phyloP scores from a whole-genome alignment of 805 yeast genomes.

The Barnettozyma pratensis region DNA sequence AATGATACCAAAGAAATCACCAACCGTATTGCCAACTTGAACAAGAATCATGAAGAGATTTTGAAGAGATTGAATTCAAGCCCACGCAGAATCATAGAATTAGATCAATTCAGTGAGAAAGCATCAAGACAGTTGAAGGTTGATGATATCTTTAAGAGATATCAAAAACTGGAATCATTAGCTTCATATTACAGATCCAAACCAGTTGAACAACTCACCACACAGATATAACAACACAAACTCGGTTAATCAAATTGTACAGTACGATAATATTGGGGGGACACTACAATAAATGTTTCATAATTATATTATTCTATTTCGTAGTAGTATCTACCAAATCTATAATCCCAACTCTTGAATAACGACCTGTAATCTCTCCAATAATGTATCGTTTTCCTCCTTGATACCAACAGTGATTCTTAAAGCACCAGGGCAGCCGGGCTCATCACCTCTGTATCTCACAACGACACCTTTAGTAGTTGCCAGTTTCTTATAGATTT shows the following conservation, averaged over 20 bases:
- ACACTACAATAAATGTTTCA: too few species aligned
- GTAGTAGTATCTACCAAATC: not conserved
- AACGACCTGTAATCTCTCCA: slow-evolving; percentile 42
- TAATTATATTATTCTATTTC: too few species aligned
- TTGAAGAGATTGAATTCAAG: slow-evolving; percentile 8
- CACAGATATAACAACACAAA: too few species aligned
- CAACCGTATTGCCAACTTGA: slow-evolving; percentile 17
- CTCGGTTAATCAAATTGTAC: too few species aligned
- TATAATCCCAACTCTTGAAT: slow-evolving; percentile 18
- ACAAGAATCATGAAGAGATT: slow-evolving; percentile 17
- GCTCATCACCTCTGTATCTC: slow-evolving; percentile 86
- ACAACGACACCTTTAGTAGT: slow-evolving; percentile 72
- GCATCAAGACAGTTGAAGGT: slow-evolving; percentile 15
- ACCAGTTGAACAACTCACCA: slow-evolving; percentile 10
- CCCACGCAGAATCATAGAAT: not conserved
- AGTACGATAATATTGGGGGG: too few species aligned
- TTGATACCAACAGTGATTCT: slow-evolving; percentile 84
- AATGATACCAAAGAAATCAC: slow-evolving; percentile 17
- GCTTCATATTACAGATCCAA: slow-evolving; percentile 5
- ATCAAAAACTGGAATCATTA: slow-evolving; percentile 6
- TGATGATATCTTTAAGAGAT: slow-evolving; percentile 9
- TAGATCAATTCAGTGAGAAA: slow-evolving; percentile 6
- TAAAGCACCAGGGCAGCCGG: slow-evolving; percentile 83
- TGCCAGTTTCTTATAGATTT: slow-evolving; percentile 68
- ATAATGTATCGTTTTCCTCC: slow-evolving; percentile 59